phyloP scores from a whole-genome alignment of 139 green algal species.

The Chlamydomonas sp. region DNA sequence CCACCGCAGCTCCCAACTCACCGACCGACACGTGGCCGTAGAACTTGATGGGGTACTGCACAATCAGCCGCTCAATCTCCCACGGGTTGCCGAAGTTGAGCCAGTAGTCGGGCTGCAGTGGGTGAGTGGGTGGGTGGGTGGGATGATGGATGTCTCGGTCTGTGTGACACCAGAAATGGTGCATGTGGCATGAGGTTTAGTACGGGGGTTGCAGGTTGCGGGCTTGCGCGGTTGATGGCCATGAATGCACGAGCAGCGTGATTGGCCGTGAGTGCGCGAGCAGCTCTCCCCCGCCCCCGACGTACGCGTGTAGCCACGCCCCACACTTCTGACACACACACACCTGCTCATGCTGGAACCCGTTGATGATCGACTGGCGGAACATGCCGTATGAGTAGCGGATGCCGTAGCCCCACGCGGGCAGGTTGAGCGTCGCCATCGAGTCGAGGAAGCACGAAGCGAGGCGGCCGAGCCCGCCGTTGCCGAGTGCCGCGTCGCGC shows the following conservation, averaged over 20 bases:
- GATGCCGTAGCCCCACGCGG: slow-evolving; percentile 97
- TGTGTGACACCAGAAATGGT: too few relatives aligned
- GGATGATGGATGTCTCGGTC: too few relatives aligned
- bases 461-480: slow-evolving; percentile 94
- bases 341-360: slow-evolving; percentile 91
- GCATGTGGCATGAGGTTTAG: too few relatives aligned
- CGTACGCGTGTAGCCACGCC: too few relatives aligned
- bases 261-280: too few relatives aligned
- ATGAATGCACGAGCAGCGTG: too few relatives aligned
- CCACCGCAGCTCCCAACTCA: too few relatives aligned
- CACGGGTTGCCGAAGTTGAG: slow-evolving; percentile 93
- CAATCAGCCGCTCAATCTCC: slow-evolving; percentile 86
- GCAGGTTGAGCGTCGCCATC: slow-evolving; percentile 92
- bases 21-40: slow-evolving; percentile 73
- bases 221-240: too few relatives aligned
- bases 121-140: too few relatives aligned
- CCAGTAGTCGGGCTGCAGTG: slow-evolving; percentile 96
- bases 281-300: too few relatives aligned
- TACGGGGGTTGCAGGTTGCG: too few relatives aligned
- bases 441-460: slow-evolving; percentile 98
- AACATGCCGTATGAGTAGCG: slow-evolving; percentile 99
- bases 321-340: too few relatives aligned
- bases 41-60: slow-evolving; percentile 78
- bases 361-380: slow-evolving; percentile 74
- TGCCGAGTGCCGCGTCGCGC: slow-evolving; percentile 89